Evolutionary conservation across 306 rosid species (phyloP).

Genomic region (Herpetospermum pedunculosum): DNA sequence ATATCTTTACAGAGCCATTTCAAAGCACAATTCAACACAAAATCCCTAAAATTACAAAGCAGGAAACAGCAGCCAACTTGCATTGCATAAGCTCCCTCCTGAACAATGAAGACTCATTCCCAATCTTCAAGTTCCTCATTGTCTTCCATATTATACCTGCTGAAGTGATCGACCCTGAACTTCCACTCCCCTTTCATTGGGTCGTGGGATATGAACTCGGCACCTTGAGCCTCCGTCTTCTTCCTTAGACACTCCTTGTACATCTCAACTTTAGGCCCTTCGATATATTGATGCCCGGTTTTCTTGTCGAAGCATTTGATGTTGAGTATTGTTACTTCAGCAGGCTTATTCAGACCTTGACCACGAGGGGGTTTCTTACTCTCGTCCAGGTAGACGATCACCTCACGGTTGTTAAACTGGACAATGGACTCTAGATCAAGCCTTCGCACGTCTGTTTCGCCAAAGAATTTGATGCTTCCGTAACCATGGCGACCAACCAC

Average conservation of each 20-base stretch:
- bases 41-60: not conserved
- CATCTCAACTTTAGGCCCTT: slow-evolving; percentile 69
- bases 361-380: slow-evolving; percentile 90
- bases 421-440: slow-evolving; percentile 81
- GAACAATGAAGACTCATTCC: not conserved
- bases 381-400: slow-evolving; percentile 87
- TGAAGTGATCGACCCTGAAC: slow-evolving; percentile 78
- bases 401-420: slow-evolving; percentile 88
- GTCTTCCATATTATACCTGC: slow-evolving; percentile 43
- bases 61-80: slow-evolving; percentile 2
- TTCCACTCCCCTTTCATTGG: slow-evolving; percentile 85
- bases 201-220: slow-evolving; percentile 69
- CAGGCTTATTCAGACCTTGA: slow-evolving; percentile 95
- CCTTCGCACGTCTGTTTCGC: slow-evolving; percentile 82
- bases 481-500: slow-evolving; percentile 85
- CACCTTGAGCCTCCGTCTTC: slow-evolving; percentile 92
- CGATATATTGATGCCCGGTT: slow-evolving; percentile 55
- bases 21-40: not conserved
- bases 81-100: slow-evolving; percentile 5
- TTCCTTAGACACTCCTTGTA: slow-evolving; percentile 85
- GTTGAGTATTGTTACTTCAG: slow-evolving; percentile 90
- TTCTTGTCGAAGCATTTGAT: slow-evolving; percentile 73
- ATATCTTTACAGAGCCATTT: slow-evolving; percentile 1
- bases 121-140: slow-evolving; percentile 23
- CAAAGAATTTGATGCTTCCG: slow-evolving; percentile 85